phyloP scores from a whole-genome alignment of 2,329 filamentous ascomycete species.

The Cercospora zeina region DNA sequence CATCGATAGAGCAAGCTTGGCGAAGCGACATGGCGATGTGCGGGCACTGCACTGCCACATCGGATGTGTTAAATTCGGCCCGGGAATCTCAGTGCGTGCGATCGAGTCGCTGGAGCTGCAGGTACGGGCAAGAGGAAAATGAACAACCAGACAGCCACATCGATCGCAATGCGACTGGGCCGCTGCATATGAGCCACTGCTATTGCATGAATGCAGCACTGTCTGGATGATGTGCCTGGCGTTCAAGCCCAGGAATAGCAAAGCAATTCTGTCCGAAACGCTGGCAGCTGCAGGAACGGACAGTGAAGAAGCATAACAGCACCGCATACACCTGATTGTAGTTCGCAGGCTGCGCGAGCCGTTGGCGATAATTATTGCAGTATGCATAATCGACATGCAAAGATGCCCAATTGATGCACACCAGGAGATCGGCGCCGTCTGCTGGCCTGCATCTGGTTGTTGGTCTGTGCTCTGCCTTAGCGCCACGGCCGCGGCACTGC shows the following conservation, averaged over 20 bases:
- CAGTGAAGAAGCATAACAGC: neutral
- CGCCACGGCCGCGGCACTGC: constrained; percentile 9
- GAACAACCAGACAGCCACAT: constrained; percentile 8
- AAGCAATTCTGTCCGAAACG: constrained; percentile 9
- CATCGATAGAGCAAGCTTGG: neutral
- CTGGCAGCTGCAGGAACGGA: constrained; percentile 10
- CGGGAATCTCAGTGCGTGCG: neutral
- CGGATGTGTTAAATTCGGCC: neutral
- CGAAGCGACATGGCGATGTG: neutral
- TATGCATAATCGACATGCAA: constrained; percentile 16
- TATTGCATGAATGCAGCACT: constrained; percentile 5
- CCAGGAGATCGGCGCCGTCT: constrained; percentile 10
- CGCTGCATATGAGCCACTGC: neutral
- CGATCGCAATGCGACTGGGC: neutral
- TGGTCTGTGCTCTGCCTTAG: constrained; percentile 9
- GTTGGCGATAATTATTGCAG: constrained; percentile 5
- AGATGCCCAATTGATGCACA: constrained; percentile 14
- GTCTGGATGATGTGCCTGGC: neutral
- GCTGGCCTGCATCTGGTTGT: constrained; percentile 1
- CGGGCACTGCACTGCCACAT: constrained; percentile 4
- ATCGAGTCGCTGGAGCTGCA: constrained; percentile 1
- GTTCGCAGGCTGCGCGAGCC: constrained; percentile 13
- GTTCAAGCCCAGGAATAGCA: constrained; percentile 11
- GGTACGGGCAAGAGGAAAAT: constrained; percentile 2
- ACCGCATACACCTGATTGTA: constrained; percentile 15